These are phyloP conservation scores for Ogataea nitratoaversa DNA, from an alignment of 805 yeast species.

Conservation along the genomic window DNA sequence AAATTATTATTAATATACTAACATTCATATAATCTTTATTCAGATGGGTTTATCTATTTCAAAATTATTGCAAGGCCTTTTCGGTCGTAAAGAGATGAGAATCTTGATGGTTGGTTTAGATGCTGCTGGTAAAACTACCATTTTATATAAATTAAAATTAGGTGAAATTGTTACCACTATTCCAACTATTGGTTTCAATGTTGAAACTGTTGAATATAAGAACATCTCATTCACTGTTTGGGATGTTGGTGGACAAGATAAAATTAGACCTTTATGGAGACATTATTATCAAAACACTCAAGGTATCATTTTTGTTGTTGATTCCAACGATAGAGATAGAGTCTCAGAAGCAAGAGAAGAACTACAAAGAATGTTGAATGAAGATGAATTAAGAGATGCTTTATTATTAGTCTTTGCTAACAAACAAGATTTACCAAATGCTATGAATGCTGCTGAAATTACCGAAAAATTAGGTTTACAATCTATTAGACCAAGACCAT, in stretches of 20 bases:
- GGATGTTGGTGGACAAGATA: constrained; percentile 99
- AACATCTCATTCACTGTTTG: constrained; percentile 95
- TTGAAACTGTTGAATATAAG: constrained; percentile 95
- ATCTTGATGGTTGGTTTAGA: constrained; percentile 97
- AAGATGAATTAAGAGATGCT: constrained; percentile 97
- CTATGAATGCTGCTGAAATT: constrained; percentile 98
- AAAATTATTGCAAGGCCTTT: constrained; percentile 88
- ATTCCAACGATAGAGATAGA: constrained; percentile 97
- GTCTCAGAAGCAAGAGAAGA: constrained; percentile 97
- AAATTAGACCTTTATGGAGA: constrained; percentile 98
- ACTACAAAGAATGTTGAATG: constrained; percentile 96
- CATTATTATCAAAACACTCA: constrained; percentile 98
- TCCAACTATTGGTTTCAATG: constrained; percentile 97
- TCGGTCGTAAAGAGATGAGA: constrained; percentile 98
- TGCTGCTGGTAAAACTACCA: constrained; percentile 98
- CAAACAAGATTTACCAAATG: constrained; percentile 98
- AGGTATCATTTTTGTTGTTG: constrained; percentile 97
- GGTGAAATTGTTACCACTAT: constrained; percentile 96
- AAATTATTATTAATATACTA: not conserved
- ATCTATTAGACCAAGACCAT: constrained; percentile 96
- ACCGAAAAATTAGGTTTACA: constrained; percentile 96
- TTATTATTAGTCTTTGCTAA: constrained; percentile 93
- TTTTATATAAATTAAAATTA: constrained; percentile 86
- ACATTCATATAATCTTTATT: constrained; percentile 1
- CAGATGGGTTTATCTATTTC: constrained; percentile 94